Evolutionary conservation across 768 basidiomycete genomes (phyloP), one percentile per base, ranked within the genome.

Genomic region (Tylopilus felleus): DNA sequence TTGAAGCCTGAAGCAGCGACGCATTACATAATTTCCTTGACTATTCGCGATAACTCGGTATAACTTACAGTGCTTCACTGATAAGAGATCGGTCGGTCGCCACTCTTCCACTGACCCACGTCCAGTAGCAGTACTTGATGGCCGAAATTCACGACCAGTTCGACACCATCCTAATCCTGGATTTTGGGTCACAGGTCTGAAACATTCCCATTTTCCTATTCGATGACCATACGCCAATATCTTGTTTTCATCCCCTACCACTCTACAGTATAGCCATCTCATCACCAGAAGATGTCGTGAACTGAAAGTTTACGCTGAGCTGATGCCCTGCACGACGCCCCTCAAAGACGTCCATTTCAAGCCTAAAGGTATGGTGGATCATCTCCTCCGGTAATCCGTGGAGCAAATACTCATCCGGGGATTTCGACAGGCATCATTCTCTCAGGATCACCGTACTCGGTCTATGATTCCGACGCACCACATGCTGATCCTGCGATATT

Each of bases 211-310:
- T 41, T 35, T n/a, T 52, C 38, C 49, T 54, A 14, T 53, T 62
- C 40, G 57, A 43, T 47, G 53, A 56, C 56, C 49, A 36, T 8
- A 46, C 31, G 16, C 55, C 40, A 25, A 57, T 52, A n/a, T n/a
- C 47, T 50, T 42, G 38, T 47, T 49, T 57, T 39, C 16, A 10
- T 19, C 21, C n/a, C n/a, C 19, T 38, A 22, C 42, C 51, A 16
- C 35, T 38, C 13, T 31, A 40, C 70, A 96, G 93, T 96, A 96
- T 73, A 95, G 95, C 60, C 97, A 98, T 77, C 77, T 99, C 58
- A 98, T 98, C 71, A 97, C 95, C 8, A 77, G 97, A 68, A 81
- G 97, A 84, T 98, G 96, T 80, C 87, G 97, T 67, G 97, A 99
- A 72, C 81, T 94, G 66, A 92, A 93, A 51, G 93, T 99, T 51